Evolutionary conservation across 306 rosid species (phyloP).

Genomic region (Malus fusca): DNA sequence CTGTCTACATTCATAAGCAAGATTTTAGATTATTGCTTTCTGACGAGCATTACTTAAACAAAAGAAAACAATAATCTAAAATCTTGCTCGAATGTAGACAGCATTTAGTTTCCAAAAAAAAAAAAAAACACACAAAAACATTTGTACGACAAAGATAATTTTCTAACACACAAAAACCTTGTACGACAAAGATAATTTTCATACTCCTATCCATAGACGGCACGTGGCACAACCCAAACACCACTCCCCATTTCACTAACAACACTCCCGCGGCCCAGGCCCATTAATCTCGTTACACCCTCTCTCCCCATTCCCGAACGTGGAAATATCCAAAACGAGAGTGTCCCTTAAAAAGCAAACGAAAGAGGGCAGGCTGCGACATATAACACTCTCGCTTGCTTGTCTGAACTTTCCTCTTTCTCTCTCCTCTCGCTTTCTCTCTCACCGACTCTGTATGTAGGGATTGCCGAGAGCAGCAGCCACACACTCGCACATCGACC

Average conservation of each 20-base stretch:
- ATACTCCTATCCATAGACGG: background rate
- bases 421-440: constrained; percentile 6
- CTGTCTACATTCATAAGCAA: background rate
- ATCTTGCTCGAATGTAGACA: no score
- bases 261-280: constrained; percentile 8
- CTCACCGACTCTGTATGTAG: constrained; percentile 12
- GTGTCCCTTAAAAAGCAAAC: constrained; percentile 13
- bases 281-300: background rate
- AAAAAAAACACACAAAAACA: no score
- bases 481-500: constrained; percentile 10
- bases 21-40: background rate
- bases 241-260: background rate
- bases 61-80: background rate
- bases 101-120: no score
- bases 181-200: background rate
- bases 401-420: constrained; percentile 21
- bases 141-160: no score
- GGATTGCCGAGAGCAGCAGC: constrained; percentile 26
- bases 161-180: background rate
- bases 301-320: background rate
- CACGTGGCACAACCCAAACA: constrained; percentile 1
- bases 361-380: constrained; percentile 16
- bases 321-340: constrained; percentile 6
- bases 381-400: constrained; percentile 11
- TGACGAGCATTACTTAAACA: background rate